A percentile compares a stretch with the other conserved stretches of the same genome.
phyloP scores from a whole-genome alignment of 1,139 yeast genomes.

The Candida sanyaensis region DNA sequence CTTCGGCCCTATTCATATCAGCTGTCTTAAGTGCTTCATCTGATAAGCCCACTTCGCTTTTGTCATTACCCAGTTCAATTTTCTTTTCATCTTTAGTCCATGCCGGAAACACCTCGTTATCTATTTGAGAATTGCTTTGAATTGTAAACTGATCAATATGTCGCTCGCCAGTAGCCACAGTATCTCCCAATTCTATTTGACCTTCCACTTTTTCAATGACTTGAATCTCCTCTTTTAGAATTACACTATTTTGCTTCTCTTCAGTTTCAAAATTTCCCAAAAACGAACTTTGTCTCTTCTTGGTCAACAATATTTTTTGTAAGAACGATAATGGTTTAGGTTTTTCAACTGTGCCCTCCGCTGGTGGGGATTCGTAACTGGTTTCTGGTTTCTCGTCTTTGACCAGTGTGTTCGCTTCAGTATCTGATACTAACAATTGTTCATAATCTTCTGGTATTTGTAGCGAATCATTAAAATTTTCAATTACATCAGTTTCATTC shows the following conservation, averaged over 20 bases:
- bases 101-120: not conserved
- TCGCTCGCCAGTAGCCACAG: not conserved
- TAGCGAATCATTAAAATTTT: constrained; percentile 8
- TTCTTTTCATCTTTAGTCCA: not conserved
- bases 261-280: not conserved
- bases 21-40: too few relatives aligned
- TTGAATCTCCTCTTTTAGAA: not conserved
- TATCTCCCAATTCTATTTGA: not conserved
- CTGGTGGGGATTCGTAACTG: not conserved
- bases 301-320: constrained; percentile 20
- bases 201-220: not conserved
- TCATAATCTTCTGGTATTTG: constrained; percentile 9
- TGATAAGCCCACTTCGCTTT: not conserved
- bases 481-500: not conserved
- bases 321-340: constrained; percentile 26
- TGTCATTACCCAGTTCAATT: not conserved
- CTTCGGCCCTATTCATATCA: too few relatives aligned
- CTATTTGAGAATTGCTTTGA: not conserved
- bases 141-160: constrained; percentile 3
- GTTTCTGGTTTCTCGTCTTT: not conserved
- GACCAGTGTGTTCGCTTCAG: not conserved
- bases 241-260: not conserved
- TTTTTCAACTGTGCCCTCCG: not conserved
- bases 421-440: constrained; percentile 4
- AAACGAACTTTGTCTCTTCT: constrained; percentile 4